A percentile compares a stretch with the other conserved stretches of the same genome.
These are phyloP conservation scores for Solanum raphanifolium DNA, from an alignment of 257 asterid genomes.

Conservation along the genomic window DNA sequence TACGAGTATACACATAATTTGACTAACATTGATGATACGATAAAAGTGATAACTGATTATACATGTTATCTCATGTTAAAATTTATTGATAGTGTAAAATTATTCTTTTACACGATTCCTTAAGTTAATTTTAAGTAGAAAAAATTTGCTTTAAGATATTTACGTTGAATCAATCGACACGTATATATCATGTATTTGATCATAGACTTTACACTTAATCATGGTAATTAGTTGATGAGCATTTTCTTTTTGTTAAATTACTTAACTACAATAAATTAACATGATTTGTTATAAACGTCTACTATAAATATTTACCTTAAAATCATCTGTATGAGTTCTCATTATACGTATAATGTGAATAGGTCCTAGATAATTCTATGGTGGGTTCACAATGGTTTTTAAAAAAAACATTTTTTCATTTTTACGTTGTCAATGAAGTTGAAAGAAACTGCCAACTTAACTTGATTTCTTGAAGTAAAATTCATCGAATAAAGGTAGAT, in stretches of 20 bases:
- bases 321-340: neutral
- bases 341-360: neutral
- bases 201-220: neutral
- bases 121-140: neutral
- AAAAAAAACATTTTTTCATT: neutral
- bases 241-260: neutral
- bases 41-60: neutral
- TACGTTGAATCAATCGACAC: neutral
- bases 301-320: neutral
- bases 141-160: neutral
- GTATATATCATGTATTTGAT: neutral
- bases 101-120: neutral
- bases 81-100: neutral
- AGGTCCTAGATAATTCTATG: neutral
- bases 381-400: neutral
- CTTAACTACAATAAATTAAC: neutral
- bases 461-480: neutral
- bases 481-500: neutral
- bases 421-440: neutral
- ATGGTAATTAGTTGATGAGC: neutral
- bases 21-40: neutral
- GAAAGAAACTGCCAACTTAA: neutral
- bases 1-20: neutral
- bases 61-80: neutral
- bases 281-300: neutral